Percentiles rank a stretch among this genome's conserved stretches.
Conservation (phyloP, 192 early-diverging fungal genomes). For the Gigaspora rosea region DNA sequence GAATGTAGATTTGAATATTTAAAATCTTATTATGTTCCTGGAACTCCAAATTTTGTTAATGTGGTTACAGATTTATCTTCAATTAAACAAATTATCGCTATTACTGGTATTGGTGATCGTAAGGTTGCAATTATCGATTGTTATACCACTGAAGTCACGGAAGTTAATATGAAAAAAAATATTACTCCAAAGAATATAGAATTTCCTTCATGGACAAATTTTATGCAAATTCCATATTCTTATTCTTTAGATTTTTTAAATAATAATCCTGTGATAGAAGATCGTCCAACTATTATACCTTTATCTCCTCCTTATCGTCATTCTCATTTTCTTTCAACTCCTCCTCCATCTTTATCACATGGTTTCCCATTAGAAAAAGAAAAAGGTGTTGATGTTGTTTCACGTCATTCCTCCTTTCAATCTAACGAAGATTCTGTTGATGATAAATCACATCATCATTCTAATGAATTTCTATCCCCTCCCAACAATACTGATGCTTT, state of each 20-base stretch:
- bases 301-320: not conserved
- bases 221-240: constrained; percentile 1
- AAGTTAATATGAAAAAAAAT: not conserved
- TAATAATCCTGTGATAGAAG: not conserved
- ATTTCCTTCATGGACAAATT: not conserved
- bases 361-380: not conserved
- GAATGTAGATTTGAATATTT: constrained; percentile 16
- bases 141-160: not conserved
- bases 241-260: constrained; percentile 9
- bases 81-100: not conserved
- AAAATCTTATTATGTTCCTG: constrained; percentile 14
- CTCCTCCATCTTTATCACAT: not conserved
- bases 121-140: constrained; percentile 4
- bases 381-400: too few relatives aligned
- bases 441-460: too few relatives aligned
- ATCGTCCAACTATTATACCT: not conserved
- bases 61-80: not conserved
- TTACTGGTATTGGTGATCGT: not conserved
- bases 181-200: constrained; percentile 2
- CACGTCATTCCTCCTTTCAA: too few relatives aligned
- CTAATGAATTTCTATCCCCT: too few relatives aligned
- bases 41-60: constrained; percentile 2
- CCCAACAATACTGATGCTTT: not conserved
- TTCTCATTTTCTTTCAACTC: not conserved
- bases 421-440: too few relatives aligned